Percentiles rank a stretch among this genome's conserved stretches.
Conservation (phyloP, 176 grass and related monocot genomes). For the Cenchrus purpureus region DNA sequence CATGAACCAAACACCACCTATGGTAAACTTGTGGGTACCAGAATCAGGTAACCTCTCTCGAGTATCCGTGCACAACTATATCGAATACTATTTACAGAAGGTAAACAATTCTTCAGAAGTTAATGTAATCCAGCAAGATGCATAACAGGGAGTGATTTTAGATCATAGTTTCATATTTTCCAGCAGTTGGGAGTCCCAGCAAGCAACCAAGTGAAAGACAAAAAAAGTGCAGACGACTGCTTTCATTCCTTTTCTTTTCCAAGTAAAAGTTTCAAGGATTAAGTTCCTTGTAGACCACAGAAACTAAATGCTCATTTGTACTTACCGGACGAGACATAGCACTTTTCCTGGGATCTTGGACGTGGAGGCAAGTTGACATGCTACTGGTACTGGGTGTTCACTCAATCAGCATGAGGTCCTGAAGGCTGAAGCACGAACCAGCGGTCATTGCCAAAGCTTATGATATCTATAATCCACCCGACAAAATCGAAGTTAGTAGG, state of each 20-base stretch:
- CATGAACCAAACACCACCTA: neutral
- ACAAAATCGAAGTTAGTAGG: neutral
- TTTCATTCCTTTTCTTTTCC: neutral
- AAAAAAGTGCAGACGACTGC: neutral
- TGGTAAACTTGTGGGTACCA: neutral
- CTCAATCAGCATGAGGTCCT: conserved; percentile 1
- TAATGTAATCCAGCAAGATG: neutral
- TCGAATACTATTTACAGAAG: neutral
- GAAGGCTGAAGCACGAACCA: neutral
- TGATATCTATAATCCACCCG: too few species aligned
- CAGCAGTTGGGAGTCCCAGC: neutral
- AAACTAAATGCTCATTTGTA: conserved; percentile 1
- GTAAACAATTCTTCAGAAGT: neutral
- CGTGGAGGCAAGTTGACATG: conserved; percentile 44
- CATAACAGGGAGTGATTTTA: neutral
- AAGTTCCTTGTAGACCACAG: neutral
- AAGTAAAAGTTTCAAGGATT: conserved; percentile 11
- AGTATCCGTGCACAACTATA: neutral
- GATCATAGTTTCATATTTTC: neutral
- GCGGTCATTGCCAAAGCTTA: neutral
- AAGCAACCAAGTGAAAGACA: conserved; percentile 31
- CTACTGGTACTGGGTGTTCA: neutral
- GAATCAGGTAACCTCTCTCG: neutral
- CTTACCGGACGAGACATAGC: conserved; percentile 42
- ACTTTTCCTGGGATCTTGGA: conserved; percentile 33